A percentile compares a stretch with the other conserved stretches of the same genome.
Evolutionary conservation across 176 grass and related monocot genomes (phyloP).

Genomic region (Aechmea fasciata): DNA sequence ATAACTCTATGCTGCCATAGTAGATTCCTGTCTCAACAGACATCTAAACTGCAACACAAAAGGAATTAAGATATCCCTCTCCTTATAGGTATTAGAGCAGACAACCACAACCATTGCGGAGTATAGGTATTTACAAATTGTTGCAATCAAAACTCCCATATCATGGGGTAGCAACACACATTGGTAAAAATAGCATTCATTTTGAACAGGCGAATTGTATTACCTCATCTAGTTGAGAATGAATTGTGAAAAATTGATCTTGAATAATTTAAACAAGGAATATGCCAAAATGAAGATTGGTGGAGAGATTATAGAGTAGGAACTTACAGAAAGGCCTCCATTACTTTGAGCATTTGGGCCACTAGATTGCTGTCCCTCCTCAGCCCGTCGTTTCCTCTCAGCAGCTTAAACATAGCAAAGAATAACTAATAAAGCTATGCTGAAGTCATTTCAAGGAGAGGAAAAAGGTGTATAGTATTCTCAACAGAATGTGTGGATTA

Average conservation of each 20-base stretch:
- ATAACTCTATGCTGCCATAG: too few relatives aligned
- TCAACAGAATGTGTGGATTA: too few relatives aligned
- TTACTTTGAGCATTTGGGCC: conserved; percentile 44
- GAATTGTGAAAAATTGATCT: neutral
- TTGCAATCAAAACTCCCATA: neutral
- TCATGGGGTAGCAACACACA: neutral
- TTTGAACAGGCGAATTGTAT: neutral
- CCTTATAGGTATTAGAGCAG: neutral
- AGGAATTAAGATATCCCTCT: neutral
- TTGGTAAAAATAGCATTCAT: neutral
- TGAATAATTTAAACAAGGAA: neutral
- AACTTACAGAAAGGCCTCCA: conserved; percentile 66
- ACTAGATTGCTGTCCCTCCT: conserved; percentile 62
- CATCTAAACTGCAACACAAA: neutral
- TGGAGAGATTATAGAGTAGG: conserved; percentile 3
- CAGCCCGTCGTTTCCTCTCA: conserved; percentile 64
- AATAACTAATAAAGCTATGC: conserved; percentile 15
- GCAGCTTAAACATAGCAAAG: conserved; percentile 31
- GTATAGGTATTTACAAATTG: neutral
- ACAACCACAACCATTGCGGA: neutral
- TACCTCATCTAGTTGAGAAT: neutral
- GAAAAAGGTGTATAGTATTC: too few relatives aligned
- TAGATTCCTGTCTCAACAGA: too few relatives aligned
- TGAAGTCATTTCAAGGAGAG: neutral
- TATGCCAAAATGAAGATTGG: conserved; percentile 3